Percentiles rank a stretch among this genome's conserved stretches.
Conservation (phyloP, 169 alveolate species). For the Amoebophrya sp. region DNA sequence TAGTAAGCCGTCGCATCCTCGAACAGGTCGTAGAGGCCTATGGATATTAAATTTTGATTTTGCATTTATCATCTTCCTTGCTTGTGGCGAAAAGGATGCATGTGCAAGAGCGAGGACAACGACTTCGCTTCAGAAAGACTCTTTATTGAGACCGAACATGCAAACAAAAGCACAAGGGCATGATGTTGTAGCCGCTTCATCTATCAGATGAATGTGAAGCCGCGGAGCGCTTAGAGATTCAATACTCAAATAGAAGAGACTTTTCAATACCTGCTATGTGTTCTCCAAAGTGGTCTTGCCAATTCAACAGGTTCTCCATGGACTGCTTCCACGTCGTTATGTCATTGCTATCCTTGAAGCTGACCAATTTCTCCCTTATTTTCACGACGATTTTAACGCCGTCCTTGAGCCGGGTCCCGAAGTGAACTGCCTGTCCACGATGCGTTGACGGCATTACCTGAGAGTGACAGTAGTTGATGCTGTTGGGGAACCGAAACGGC, state of each 20-base stretch:
- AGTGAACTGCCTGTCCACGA: not conserved
- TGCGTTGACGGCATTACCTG: conserved; percentile 2
- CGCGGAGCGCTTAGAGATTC: no score
- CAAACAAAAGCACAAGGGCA: no score
- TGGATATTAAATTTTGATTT: no score
- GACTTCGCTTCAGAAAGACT: no score
- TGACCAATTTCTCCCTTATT: not conserved
- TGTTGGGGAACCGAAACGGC: not conserved
- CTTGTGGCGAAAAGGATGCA: no score
- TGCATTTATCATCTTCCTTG: no score
- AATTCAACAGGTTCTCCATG: not conserved
- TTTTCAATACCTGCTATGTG: not conserved
- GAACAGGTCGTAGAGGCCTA: not conserved
- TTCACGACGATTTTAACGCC: not conserved
- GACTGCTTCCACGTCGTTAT: not conserved
- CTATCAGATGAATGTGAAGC: no score
- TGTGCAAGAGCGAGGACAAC: no score
- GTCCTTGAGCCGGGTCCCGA: not conserved
- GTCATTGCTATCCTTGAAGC: not conserved
- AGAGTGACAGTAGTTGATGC: not conserved
- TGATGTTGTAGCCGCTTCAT: no score
- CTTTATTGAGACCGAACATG: no score
- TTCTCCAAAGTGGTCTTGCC: not conserved
- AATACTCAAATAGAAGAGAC: no score
- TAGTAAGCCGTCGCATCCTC: conserved; percentile 15